These are phyloP conservation scores for Papiliotrema fonsecae DNA, from an alignment of 1,284 basidiomycete genomes.

Conservation along the genomic window DNA sequence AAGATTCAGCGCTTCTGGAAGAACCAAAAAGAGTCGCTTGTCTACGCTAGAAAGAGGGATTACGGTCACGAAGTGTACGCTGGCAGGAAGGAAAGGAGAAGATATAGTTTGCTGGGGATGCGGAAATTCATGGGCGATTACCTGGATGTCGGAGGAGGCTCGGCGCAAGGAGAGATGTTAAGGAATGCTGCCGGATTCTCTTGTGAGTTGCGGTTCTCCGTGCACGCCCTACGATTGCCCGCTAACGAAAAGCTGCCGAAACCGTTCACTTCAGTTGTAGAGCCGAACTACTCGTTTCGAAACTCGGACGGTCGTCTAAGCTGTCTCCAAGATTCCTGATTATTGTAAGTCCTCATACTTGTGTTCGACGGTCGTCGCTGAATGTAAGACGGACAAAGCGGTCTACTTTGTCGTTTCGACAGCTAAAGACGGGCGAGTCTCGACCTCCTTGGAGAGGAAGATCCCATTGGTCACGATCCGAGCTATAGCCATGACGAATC, in stretches of 20 bases:
- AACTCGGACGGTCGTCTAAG: conserved; percentile 82
- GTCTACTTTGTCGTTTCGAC: conserved; percentile 75
- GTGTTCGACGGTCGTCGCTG: not conserved
- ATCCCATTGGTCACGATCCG: conserved; percentile 84
- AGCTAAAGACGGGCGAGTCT: conserved; percentile 61
- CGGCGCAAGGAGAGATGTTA: conserved; percentile 74
- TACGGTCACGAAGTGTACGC: conserved; percentile 91
- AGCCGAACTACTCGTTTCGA: conserved; percentile 80
- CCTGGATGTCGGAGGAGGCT: conserved; percentile 79
- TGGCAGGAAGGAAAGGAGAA: conserved; percentile 84
- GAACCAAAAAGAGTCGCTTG: conserved; percentile 90
- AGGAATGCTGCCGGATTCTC: conserved; percentile 68
- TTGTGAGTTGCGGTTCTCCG: conserved; percentile 52
- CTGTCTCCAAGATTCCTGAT: conserved; percentile 86
- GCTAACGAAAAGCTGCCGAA: conserved; percentile 53
- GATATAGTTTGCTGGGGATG: conserved; percentile 91
- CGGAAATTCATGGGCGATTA: conserved; percentile 97
- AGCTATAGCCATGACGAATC: conserved; percentile 74
- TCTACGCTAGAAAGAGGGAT: conserved; percentile 82
- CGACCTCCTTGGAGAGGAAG: conserved; percentile 74
- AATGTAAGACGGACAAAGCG: conserved; percentile 75
- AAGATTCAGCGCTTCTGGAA: conserved; percentile 98
- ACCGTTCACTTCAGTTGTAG: conserved; percentile 82
- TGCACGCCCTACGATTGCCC: conserved; percentile 3
- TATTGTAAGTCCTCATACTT: conserved; percentile 57